Percentiles rank a stretch among this genome's conserved stretches.
phyloP scores from a whole-genome alignment of 2,329 filamentous ascomycete species.

The Thelonectria olida region DNA sequence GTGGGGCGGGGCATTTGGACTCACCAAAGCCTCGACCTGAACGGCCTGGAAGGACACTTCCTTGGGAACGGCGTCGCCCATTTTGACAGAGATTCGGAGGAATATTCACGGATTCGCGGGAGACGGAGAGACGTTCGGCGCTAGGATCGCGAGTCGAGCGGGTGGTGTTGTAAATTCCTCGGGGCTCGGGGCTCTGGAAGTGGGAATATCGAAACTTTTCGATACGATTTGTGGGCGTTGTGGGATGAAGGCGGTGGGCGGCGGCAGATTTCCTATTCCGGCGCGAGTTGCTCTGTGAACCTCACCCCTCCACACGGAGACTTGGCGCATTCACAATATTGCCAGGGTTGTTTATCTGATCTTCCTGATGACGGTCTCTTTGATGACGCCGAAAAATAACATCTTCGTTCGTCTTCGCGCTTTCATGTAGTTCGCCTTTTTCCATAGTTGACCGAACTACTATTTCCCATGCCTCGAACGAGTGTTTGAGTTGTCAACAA shows the following conservation, averaged over 20 bases:
- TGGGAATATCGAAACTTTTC: constrained; percentile 56
- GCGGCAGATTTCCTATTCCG: constrained; percentile 45
- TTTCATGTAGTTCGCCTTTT: neutral
- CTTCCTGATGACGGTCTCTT: neutral
- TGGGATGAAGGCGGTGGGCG: constrained; percentile 51
- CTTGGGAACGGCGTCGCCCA: constrained; percentile 66
- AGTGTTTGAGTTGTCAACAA: neutral
- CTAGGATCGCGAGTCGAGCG: constrained; percentile 38
- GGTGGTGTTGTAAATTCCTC: constrained; percentile 41
- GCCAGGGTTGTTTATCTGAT: neutral
- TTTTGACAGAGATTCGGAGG: constrained; percentile 50
- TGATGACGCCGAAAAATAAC: neutral
- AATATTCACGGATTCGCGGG: constrained; percentile 36
- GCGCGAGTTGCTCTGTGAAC: constrained; percentile 3
- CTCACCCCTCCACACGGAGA: neutral
- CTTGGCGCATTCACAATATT: neutral
- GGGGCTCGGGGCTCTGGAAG: constrained; percentile 40
- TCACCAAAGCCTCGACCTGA: constrained; percentile 93
- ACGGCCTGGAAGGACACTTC: constrained; percentile 83
- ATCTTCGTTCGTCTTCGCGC: neutral
- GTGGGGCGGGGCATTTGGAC: constrained; percentile 54
- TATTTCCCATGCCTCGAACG: neutral
- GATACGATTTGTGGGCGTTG: constrained; percentile 56
- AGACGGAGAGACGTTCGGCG: constrained; percentile 36
- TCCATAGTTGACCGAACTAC: neutral